These are phyloP conservation scores for Rhizoclosmatium sp. DNA, from an alignment of 192 early-diverging fungal genomes.

Conservation along the genomic window DNA sequence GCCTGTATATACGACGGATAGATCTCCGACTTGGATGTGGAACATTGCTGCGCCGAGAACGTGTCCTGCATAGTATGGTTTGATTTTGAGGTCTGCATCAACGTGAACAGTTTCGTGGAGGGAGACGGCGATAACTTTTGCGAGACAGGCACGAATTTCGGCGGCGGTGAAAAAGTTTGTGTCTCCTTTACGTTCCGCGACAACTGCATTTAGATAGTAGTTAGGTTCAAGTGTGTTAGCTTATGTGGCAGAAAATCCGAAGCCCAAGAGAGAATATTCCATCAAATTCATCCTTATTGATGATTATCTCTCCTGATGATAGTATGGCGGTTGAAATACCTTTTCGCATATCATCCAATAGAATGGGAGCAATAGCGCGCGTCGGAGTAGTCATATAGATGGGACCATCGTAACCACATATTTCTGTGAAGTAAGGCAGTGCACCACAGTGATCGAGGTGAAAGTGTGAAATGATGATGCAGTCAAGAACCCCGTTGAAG, in stretches of 20 bases:
- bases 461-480: conserved; percentile 95
- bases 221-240: too few species aligned
- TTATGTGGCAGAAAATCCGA: too few species aligned
- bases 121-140: conserved; percentile 89
- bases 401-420: conserved; percentile 92
- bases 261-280: too few species aligned
- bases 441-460: conserved; percentile 99
- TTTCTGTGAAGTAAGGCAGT: conserved; percentile 94
- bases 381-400: conserved; percentile 93
- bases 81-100: conserved; percentile 90
- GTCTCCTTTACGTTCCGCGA: conserved; percentile 87
- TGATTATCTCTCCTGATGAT: too few species aligned
- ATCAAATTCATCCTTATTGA: too few species aligned
- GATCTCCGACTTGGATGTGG: conserved; percentile 72
- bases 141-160: conserved; percentile 93
- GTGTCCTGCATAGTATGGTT: conserved; percentile 96
- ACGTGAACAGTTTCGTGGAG: conserved; percentile 88
- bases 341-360: conserved; percentile 89
- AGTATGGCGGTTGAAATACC: not conserved
- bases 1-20: conserved; percentile 89
- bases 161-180: conserved; percentile 87
- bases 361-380: conserved; percentile 91
- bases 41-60: conserved; percentile 99
- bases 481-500: conserved; percentile 85
- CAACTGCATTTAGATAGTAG: conserved; percentile 64